Conservation (phyloP, 768 basidiomycete species). For the Tulasnella sp. region DNA sequence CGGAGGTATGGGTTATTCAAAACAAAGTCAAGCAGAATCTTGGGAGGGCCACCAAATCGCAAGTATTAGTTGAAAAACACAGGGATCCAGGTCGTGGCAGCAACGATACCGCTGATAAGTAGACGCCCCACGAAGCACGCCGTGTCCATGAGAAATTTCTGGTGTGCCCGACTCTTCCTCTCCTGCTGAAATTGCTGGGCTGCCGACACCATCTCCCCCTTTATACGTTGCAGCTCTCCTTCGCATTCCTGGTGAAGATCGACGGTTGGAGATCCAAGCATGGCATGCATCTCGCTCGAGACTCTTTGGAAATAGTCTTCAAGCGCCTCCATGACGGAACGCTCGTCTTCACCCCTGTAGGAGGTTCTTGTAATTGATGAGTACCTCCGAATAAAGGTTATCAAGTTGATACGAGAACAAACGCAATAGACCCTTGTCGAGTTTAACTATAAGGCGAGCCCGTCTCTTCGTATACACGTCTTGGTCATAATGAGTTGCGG, state of each 20-base stretch:
- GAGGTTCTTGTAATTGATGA: conserved; percentile 64
- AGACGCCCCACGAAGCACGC: too few relatives aligned
- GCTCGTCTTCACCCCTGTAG: conserved; percentile 55
- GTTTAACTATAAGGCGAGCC: conserved; percentile 54
- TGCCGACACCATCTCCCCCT: conserved; percentile 66
- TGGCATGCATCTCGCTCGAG: conserved; percentile 55
- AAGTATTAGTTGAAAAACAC: too few relatives aligned
- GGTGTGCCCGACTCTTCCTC: too few relatives aligned
- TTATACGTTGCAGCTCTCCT: conserved; percentile 61
- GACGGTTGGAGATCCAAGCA: background rate
- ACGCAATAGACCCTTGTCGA: conserved; percentile 69
- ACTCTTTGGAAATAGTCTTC: conserved; percentile 52
- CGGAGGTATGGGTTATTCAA: too few relatives aligned
- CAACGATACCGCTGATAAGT: too few relatives aligned
- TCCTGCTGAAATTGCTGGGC: conserved; percentile 87
- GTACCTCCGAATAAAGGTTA: conserved; percentile 77
- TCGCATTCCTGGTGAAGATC: conserved; percentile 73
- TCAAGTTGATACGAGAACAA: conserved; percentile 92
- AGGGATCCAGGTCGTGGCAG: too few relatives aligned
- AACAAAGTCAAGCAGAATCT: too few relatives aligned
- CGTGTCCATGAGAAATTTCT: too few relatives aligned
- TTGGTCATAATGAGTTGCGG: conserved; percentile 94
- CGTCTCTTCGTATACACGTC: conserved; percentile 91
- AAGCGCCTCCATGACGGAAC: too few relatives aligned
- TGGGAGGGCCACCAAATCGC: too few relatives aligned